Evolutionary conservation across 2,329 filamentous ascomycete species (phyloP), one percentile per base, ranked within the genome.

Genomic region (Botrytis medusae): DNA sequence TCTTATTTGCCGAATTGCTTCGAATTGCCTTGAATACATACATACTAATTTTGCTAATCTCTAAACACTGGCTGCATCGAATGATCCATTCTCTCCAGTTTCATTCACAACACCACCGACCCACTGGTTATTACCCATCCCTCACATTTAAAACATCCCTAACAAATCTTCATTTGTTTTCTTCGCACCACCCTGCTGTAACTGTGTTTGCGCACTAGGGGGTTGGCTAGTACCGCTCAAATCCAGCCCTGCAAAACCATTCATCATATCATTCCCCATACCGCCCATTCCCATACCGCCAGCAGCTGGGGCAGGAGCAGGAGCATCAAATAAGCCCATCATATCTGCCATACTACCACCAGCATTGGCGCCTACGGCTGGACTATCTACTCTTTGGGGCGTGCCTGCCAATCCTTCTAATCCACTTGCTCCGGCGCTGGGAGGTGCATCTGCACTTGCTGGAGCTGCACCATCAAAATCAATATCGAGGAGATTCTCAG

Each of bases 401-500:
- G 92, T 94, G 57, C 88, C 89, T 12, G 88, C 84, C 60, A 88
- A 81, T 20, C 86, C 85, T 78, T 88, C 87, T 25, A 89, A 79
- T 61, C 86, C 85, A 22, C 84, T 85, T 29, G 84, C 76, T 63
- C 86, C 84, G 63, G 80, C 81, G n/a, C 82, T 78, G 25, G 89
- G 87, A 75, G 90, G 85, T 72, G 88, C 88, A 77, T 95, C 92
- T 69, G 93, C 87, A 20, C 93, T 95, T n/a, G 96, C 95, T 4
- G 95, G 95, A 4, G 93, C 95, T 4, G 93, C 92, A 40, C 95
- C 96, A 80, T 98, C 96, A 81, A 97, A 97, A 82, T 97, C 94
- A 79, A 97, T 97, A 79, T 99, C 96, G 72, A 99, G 88, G 32
- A 99, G 86, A 81, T 98, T 99, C 83, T 99, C 96, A 76, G 95